Evolutionary conservation across 2,329 filamentous ascomycete species (phyloP).

Genomic region (Didymella lethalis): DNA sequence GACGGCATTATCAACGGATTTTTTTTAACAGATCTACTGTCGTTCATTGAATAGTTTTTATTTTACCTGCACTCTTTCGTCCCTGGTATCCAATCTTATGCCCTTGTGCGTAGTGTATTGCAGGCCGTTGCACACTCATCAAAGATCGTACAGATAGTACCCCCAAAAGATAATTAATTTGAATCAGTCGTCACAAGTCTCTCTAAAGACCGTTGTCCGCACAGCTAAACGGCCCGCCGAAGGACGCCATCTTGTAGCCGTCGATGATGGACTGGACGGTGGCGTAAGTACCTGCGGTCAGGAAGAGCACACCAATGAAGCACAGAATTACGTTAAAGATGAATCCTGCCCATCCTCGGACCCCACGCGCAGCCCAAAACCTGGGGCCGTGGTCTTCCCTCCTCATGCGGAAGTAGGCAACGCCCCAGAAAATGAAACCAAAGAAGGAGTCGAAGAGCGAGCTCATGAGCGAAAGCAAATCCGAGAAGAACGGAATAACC

Average conservation of each 20-base stretch:
- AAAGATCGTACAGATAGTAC: background rate
- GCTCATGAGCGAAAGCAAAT: conserved; percentile 76
- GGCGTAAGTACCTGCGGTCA: conserved; percentile 80
- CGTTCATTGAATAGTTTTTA: background rate
- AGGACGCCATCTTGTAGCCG: conserved; percentile 69
- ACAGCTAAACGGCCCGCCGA: conserved; percentile 79
- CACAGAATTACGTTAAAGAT: conserved; percentile 77
- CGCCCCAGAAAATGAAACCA: conserved; percentile 94
- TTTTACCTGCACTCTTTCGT: background rate
- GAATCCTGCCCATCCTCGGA: conserved; percentile 63
- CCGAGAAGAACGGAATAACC: conserved; percentile 92
- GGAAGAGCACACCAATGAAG: conserved; percentile 77
- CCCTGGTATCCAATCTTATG: conserved; percentile 1
- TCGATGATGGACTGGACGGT: conserved; percentile 76
- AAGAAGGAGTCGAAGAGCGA: conserved; percentile 92
- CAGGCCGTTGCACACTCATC: conserved; percentile 4
- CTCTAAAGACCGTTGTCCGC: conserved; percentile 68
- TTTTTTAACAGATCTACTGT: background rate
- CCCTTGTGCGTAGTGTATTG: conserved; percentile 2
- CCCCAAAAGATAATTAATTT: background rate
- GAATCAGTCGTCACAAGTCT: background rate
- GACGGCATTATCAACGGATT: background rate
- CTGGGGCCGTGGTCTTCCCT: conserved; percentile 66
- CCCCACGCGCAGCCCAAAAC: conserved; percentile 62
- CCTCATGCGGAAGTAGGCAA: conserved; percentile 81